A percentile compares a stretch with the other conserved stretches of the same genome.
phyloP scores from a whole-genome alignment of 2,329 filamentous ascomycete genomes.

The Zymoseptoria pseudotritici region DNA sequence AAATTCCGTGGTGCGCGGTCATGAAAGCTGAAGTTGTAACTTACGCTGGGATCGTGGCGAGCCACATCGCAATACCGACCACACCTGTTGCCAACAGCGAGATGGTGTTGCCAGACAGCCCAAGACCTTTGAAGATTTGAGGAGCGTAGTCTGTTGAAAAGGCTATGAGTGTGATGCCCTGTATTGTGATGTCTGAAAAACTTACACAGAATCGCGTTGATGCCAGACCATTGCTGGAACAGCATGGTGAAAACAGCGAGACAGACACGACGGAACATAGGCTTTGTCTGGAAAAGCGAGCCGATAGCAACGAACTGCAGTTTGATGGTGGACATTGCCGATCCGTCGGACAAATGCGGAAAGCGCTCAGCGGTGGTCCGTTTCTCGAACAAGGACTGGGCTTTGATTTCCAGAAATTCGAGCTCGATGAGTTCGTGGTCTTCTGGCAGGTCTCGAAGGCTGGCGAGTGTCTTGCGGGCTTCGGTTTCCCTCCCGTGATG shows the following conservation, averaged over 20 bases:
- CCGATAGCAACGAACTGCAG: slow-evolving; percentile 61
- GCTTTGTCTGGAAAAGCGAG: slow-evolving; percentile 55
- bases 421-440: slow-evolving; percentile 64
- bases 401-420: slow-evolving; percentile 78
- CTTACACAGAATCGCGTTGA: slow-evolving; percentile 36
- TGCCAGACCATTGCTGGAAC: slow-evolving; percentile 46
- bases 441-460: slow-evolving; percentile 52
- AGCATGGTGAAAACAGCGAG: slow-evolving; percentile 46
- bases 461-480: slow-evolving; percentile 55
- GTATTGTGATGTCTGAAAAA: no score
- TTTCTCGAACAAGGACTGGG: slow-evolving; percentile 71
- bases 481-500: slow-evolving; percentile 64
- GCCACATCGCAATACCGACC: slow-evolving; percentile 62
- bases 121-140: slow-evolving; percentile 42
- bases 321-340: slow-evolving; percentile 49
- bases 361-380: slow-evolving; percentile 60
- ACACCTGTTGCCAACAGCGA: slow-evolving; percentile 63
- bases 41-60: slow-evolving; percentile 57
- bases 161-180: no score
- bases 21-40: not conserved
- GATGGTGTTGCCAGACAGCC: slow-evolving; percentile 38
- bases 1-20: not conserved
- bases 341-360: slow-evolving; percentile 55
- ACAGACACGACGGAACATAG: slow-evolving; percentile 60
- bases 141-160: slow-evolving; percentile 38